These are phyloP conservation scores for Hericium erinaceus DNA, from an alignment of 768 basidiomycete species.

Conservation along the genomic window DNA sequence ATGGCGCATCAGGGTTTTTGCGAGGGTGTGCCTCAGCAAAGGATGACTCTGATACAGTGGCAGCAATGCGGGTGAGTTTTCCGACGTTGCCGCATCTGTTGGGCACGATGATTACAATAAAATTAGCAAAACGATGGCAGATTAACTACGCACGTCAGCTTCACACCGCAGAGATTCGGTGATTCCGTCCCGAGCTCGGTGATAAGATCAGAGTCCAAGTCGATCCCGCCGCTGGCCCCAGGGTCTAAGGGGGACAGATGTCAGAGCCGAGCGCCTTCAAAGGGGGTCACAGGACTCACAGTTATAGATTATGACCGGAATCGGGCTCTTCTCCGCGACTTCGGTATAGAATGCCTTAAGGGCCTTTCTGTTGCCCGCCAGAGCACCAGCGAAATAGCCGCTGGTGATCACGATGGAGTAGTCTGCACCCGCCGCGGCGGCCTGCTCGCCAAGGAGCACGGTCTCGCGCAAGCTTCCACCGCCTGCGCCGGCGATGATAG, in stretches of 20 bases:
- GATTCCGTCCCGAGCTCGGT: conserved; percentile 67
- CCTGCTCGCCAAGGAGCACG: conserved; percentile 62
- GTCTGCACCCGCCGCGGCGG: conserved; percentile 81
- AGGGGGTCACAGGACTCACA: conserved; percentile 36
- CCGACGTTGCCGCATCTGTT: conserved; percentile 84
- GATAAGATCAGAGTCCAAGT: conserved; percentile 85
- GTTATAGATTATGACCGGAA: conserved; percentile 86
- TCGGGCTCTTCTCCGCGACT: conserved; percentile 68
- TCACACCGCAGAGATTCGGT: conserved; percentile 77
- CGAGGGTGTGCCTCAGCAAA: conserved; percentile 59
- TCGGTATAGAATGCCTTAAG: conserved; percentile 75
- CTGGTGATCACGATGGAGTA: conserved; percentile 78
- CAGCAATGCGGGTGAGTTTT: conserved; percentile 79
- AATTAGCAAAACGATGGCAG: not conserved
- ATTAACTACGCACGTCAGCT: conserved; percentile 61
- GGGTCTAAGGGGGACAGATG: conserved; percentile 45
- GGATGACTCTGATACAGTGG: conserved; percentile 44
- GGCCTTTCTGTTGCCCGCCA: conserved; percentile 51
- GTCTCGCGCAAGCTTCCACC: conserved; percentile 79
- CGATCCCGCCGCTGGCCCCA: conserved; percentile 81
- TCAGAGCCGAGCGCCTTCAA: not conserved
- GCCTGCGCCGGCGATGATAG: conserved; percentile 78
- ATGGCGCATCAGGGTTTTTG: conserved; percentile 54
- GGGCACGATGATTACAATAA: not conserved
- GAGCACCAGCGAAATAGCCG: conserved; percentile 79